Evolutionary conservation across 2,329 filamentous ascomycete genomes (phyloP).

Genomic region (Fusarium continuum): DNA sequence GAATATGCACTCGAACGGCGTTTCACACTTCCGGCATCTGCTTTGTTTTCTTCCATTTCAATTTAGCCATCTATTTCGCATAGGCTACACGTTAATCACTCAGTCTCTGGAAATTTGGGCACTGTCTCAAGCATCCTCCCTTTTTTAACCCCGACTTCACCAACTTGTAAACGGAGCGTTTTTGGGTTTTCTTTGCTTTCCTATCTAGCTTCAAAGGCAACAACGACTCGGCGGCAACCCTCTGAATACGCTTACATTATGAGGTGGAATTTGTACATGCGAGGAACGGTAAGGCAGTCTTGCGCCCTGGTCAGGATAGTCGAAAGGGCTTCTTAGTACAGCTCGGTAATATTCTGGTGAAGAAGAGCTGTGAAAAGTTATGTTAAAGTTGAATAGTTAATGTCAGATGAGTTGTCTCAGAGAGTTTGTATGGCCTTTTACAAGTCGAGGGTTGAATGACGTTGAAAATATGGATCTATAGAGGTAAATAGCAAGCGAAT

Average conservation of each 20-base stretch:
- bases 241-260: conserved; percentile 38
- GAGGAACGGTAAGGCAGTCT: conserved; percentile 26
- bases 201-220: conserved; percentile 6
- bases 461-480: conserved; percentile 23
- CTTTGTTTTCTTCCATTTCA: conserved; percentile 3
- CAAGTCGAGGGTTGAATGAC: conserved; percentile 24
- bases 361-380: conserved; percentile 5
- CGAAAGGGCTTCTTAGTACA: conserved; percentile 5
- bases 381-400: background rate
- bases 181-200: conserved; percentile 6
- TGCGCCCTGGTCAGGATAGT: conserved; percentile 13
- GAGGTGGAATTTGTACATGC: conserved; percentile 44
- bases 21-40: conserved; percentile 31
- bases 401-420: background rate
- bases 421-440: conserved; percentile 11
- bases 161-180: conserved; percentile 15
- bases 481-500: conserved; percentile 40
- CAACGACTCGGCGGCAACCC: conserved; percentile 3
- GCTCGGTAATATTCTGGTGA: conserved; percentile 18
- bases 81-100: conserved; percentile 28
- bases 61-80: background rate
- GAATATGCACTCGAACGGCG: conserved; percentile 35
- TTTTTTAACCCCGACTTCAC: conserved; percentile 1
- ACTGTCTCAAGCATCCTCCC: background rate
- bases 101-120: conserved; percentile 8